Evolutionary conservation across 192 early-diverging fungal species (phyloP).

Genomic region (Backusella macrospora): DNA sequence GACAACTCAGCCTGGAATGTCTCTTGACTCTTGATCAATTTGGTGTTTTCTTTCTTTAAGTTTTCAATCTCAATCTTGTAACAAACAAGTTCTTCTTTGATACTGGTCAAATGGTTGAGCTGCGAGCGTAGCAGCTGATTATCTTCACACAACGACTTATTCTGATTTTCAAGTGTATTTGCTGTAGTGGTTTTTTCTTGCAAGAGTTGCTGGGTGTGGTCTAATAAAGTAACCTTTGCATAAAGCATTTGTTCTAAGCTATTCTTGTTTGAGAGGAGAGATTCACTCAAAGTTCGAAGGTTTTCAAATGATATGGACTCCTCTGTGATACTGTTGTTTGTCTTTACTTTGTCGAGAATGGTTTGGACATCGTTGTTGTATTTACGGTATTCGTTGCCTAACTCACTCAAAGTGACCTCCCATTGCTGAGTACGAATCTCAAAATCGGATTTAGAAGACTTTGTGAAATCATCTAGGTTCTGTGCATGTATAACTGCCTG

Average conservation of each 20-base stretch:
- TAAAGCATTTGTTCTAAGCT: not conserved
- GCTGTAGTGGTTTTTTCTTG: not conserved
- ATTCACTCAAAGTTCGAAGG: not conserved
- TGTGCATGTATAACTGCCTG: not conserved
- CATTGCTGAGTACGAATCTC: not conserved
- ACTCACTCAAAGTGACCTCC: not conserved
- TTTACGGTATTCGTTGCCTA: not conserved
- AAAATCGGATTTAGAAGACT: not conserved
- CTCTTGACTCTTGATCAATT: not conserved
- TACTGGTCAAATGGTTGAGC: not conserved
- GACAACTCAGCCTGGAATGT: not conserved
- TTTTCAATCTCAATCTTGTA: not conserved
- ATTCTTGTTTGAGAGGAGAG: not conserved
- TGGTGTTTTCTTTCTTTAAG: not conserved
- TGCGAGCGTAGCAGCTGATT: not conserved
- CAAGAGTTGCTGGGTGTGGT: not conserved
- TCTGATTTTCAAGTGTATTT: not conserved
- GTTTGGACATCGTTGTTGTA: not conserved
- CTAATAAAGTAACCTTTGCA: not conserved
- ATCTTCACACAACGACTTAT: not conserved
- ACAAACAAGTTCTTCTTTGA: not conserved
- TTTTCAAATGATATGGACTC: not conserved
- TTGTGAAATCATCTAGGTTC: not conserved
- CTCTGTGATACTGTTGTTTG: not conserved
- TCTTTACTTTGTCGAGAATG: not conserved